Percentiles rank a stretch among this genome's conserved stretches.
Conservation (phyloP, 441 rosid species). For the Eruca vesicaria region DNA sequence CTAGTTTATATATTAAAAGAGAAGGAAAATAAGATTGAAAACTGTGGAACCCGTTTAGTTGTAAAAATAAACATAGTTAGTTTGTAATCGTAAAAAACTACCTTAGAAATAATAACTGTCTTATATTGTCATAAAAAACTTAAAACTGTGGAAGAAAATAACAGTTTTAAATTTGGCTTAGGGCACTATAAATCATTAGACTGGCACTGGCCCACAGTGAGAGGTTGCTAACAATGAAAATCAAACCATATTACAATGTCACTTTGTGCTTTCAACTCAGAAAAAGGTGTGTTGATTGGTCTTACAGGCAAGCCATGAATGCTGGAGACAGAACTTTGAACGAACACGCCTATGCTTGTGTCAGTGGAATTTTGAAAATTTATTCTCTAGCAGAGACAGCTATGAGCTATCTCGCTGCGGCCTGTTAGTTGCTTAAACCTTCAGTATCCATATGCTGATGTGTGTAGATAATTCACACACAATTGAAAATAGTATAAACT, state of each 20-base stretch:
- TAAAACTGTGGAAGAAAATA: too few relatives aligned
- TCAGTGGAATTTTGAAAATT: conserved; percentile 71
- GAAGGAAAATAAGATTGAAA: too few relatives aligned
- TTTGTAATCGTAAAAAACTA: too few relatives aligned
- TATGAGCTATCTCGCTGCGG: conserved; percentile 69
- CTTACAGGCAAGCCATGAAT: conserved; percentile 70
- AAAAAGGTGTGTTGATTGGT: neutral
- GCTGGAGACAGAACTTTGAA: conserved; percentile 47
- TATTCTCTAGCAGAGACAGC: conserved; percentile 70
- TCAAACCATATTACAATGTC: neutral
- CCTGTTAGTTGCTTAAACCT: conserved; percentile 90
- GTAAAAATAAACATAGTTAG: too few relatives aligned
- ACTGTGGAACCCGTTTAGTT: too few relatives aligned
- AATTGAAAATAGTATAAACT: neutral
- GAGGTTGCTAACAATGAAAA: conserved; percentile 36
- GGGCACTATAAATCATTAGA: too few relatives aligned
- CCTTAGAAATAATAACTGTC: too few relatives aligned
- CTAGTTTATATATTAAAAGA: too few relatives aligned
- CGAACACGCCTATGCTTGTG: conserved; percentile 63
- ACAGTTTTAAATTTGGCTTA: too few relatives aligned
- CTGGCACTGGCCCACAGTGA: too few relatives aligned
- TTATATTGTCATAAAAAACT: too few relatives aligned
- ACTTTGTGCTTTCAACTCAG: neutral
- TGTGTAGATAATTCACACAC: neutral
- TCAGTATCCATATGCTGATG: conserved; percentile 19